Evolutionary conservation across 179 eudicot genomes (phyloP), one percentile per base, ranked within the genome.

Genomic region (Spergularia azorica): DNA sequence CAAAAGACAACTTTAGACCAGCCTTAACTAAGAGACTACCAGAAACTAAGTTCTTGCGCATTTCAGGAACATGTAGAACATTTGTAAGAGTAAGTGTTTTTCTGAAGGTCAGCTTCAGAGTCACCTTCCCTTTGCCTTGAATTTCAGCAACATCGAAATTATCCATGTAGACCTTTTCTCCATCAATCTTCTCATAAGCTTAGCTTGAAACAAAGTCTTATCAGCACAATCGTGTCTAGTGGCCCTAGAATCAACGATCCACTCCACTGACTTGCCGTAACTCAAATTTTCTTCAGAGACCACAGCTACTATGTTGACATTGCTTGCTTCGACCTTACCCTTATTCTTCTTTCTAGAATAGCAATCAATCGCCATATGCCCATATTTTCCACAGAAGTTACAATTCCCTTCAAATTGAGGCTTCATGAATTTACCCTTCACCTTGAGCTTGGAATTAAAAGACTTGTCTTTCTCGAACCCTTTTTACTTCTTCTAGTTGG

Each of bases 251-350:
- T 36, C 39, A 36, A 36, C 39, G 3, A 36, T 36, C 39, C 39
- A 36, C 4, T 36, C 39, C 39, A 36, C 39, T 36, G 4, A 36
- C 39, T 3, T 36, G 39, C 4, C 4, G 4, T 36, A 0, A 36
- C 39, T 36, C 39, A 63, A 41, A 63, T 63, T 63, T 10, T 3
- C 39, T 5, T 26, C 43, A 32, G 15, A 63, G 4, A 63, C 43
- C 6, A 63, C 43, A 1, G 5, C 67, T 4, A 3, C 43, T 21
- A 63, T 63, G n/a, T 62, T 62, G 65, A 20, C 11, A 10, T 62
- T 62, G 10, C 21, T 20, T 0, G 96, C 93, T 74, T 60, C 70
- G 10, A 56, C 64, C 15, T 2, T 56, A 15, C 54, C 56, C n/a
- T 65, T 17, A 67, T 32, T 46, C 73, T 58, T 71, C 13, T 48